Base-by-base conservation (phyloP, 208 protist genomes). In the Acanthamoeba polyphaga region DNA sequence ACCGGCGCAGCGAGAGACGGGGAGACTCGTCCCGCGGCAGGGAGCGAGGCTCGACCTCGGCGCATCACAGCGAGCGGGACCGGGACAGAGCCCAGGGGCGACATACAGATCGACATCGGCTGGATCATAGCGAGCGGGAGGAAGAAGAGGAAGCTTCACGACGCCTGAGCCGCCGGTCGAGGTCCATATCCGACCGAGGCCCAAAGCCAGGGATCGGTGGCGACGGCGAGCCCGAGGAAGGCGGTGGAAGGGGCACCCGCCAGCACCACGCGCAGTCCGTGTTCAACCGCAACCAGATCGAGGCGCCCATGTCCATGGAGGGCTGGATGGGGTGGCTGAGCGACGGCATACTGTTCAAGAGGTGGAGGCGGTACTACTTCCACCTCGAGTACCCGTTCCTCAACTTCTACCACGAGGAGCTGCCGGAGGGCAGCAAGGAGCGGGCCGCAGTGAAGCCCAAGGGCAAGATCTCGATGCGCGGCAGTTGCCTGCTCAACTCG, bases 341-440 rank as follows among this genome's bases (percentile, higher is more conserved):
- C 34, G 64, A 70, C 27, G 87, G 87, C 58, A 4, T 62, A 27
- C 19, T 92, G 17, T 92, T 92, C 87, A 92, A 53, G 38, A 17
- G 17, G 24, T 92, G 87, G 87, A 49, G 66, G 58, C 7, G n/a
- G 27, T 92, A n/a, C 34, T 92, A 78, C 43, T 92, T 70, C 87
- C 15, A 51, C 4, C 38, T 92, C 22, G 22, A 34, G 87, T 92
- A 92, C 49, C 87, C 87, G 58, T 92, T 12, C 46, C 43, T 92
- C 9, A 70, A 92, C 24, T 38, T 78, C 53, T 92, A 92, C 66
- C 3, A n/a, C 3, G 43, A 92, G 5, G 27, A 24, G 24, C 87
- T 24, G 5, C 34, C 38, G 7, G 7, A 7, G 2, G 66, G n/a
- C 84, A 10, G 9, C 24, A 24, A 43, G 24, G 43, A 72, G 84